phyloP scores from a whole-genome alignment of 805 yeast species.

The Pichia ethanolica region DNA sequence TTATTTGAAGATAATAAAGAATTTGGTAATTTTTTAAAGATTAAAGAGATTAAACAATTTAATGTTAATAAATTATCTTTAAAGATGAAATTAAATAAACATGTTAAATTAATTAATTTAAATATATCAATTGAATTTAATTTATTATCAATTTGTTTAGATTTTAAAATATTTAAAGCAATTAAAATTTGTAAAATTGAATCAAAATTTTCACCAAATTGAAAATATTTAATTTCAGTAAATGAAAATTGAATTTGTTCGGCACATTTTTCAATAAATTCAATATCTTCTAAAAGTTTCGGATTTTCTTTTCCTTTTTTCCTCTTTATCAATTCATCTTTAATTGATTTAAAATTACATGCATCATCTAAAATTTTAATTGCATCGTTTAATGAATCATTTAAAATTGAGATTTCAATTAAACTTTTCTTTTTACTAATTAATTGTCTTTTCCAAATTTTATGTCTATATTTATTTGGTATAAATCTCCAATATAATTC shows the following conservation, averaged over 20 bases:
- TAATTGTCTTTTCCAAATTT: slow-evolving; percentile 45
- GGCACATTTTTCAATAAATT: slow-evolving; percentile 19
- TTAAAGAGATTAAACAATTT: slow-evolving; percentile 19
- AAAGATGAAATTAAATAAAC: slow-evolving; percentile 22
- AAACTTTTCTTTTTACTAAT: slow-evolving; percentile 29
- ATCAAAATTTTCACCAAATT: slow-evolving; percentile 25
- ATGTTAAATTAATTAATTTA: slow-evolving; percentile 19
- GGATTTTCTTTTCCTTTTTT: slow-evolving; percentile 13
- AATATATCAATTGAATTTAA: slow-evolving; percentile 11
- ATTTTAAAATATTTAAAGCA: slow-evolving; percentile 15
- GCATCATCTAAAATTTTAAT: slow-evolving; percentile 21
- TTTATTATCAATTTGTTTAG: slow-evolving; percentile 5
- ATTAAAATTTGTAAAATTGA: slow-evolving; percentile 20
- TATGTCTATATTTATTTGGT: slow-evolving; percentile 35
- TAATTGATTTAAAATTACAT: slow-evolving; percentile 23
- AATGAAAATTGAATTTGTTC: slow-evolving; percentile 19
- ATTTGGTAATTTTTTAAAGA: slow-evolving; percentile 23
- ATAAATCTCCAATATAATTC: slow-evolving; percentile 59
- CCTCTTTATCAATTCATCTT: slow-evolving; percentile 12
- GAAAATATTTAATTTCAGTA: slow-evolving; percentile 24
- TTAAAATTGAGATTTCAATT: slow-evolving; percentile 4
- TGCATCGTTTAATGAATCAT: slow-evolving; percentile 13
- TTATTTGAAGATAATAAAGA: slow-evolving; percentile 9
- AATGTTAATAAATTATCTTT: slow-evolving; percentile 19
- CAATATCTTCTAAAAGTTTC: slow-evolving; percentile 10